A percentile compares a stretch with the other conserved stretches of the same genome.
Evolutionary conservation across 441 rosid species (phyloP).

Genomic region (Sinapis alba): DNA sequence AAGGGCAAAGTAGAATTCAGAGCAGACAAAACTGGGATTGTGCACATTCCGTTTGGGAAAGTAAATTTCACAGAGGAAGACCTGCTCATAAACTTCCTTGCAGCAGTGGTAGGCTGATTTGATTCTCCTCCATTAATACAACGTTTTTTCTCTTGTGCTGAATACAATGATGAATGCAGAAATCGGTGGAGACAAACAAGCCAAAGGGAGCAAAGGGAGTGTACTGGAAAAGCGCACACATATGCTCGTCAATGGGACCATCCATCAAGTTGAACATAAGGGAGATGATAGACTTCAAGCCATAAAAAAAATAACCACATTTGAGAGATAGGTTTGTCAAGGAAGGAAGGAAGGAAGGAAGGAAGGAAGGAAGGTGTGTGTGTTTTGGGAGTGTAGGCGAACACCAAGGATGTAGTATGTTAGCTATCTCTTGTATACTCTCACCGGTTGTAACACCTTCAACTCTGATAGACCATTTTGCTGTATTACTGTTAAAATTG

Average conservation of each 20-base stretch:
- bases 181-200: constrained; percentile 92
- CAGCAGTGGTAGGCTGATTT: constrained; percentile 67
- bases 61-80: constrained; percentile 78
- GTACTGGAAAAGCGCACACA: constrained; percentile 90
- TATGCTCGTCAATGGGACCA: constrained; percentile 99
- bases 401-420: constrained; percentile 10
- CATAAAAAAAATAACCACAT: constrained; percentile 18
- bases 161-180: constrained; percentile 49
- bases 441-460: constrained; percentile 12
- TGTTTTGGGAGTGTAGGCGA: not conserved
- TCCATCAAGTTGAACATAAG: constrained; percentile 77
- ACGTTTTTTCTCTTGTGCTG: not conserved
- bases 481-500: not conserved
- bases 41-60: constrained; percentile 94
- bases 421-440: constrained; percentile 12
- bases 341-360: too few species aligned
- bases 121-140: not conserved
- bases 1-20: constrained; percentile 93
- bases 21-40: constrained; percentile 98
- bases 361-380: constrained; percentile 8
- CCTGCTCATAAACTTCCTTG: constrained; percentile 75
- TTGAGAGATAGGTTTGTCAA: too few species aligned
- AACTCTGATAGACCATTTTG: constrained; percentile 4
- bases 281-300: constrained; percentile 93
- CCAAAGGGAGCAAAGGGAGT: constrained; percentile 97